phyloP scores from a whole-genome alignment of 139 green algal species.

The Ettlia oleoabundans region DNA sequence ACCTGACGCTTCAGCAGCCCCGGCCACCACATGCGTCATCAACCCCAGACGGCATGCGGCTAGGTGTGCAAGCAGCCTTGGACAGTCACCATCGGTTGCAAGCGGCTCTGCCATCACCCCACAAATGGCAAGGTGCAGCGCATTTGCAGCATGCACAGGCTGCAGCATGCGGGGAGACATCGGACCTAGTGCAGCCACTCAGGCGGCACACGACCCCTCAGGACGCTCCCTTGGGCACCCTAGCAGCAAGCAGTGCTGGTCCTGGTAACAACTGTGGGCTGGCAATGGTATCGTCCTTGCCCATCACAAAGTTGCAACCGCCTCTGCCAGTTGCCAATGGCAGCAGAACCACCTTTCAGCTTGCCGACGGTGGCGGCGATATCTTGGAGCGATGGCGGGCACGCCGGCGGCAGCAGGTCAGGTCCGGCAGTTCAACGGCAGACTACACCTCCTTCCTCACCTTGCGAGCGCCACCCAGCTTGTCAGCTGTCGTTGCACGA shows the following conservation, averaged over 20 bases:
- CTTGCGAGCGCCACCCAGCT: background rate
- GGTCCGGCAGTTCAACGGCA: too few species aligned
- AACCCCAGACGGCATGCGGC: background rate
- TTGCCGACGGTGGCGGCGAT: background rate
- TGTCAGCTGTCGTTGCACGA: background rate
- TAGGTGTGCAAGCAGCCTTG: background rate
- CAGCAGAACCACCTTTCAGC: background rate
- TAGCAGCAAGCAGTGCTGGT: too few species aligned
- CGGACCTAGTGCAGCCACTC: too few species aligned
- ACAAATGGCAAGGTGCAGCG: background rate
- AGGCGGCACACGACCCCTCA: too few species aligned
- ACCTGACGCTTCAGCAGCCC: constrained; percentile 14
- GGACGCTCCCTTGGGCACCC: too few species aligned
- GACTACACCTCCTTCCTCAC: background rate
- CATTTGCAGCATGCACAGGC: too few species aligned
- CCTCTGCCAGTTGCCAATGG: background rate
- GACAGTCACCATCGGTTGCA: background rate
- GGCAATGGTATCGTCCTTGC: too few species aligned
- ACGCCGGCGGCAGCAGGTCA: background rate
- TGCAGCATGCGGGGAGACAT: too few species aligned
- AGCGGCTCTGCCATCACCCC: too few species aligned
- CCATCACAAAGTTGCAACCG: background rate
- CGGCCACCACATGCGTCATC: background rate
- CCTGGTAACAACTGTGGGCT: too few species aligned
- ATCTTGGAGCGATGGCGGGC: constrained; percentile 25